Percentiles rank a stretch among this genome's conserved stretches.
Conservation (phyloP, 805 yeast genomes). For the Kurtzmaniella cleridarum region DNA sequence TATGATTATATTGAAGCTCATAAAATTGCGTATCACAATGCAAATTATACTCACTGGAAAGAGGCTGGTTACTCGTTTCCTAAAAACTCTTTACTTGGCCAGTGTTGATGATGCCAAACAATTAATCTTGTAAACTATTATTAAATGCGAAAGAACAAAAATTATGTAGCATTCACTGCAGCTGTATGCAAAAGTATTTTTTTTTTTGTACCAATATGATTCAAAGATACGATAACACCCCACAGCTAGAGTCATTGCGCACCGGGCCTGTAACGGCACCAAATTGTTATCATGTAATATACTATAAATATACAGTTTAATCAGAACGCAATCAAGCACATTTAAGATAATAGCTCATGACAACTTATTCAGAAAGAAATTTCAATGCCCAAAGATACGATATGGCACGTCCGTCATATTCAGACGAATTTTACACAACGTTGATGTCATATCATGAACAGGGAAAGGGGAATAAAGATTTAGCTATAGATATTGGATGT, state of each 20-base stretch:
- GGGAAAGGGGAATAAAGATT: slow-evolving; percentile 1
- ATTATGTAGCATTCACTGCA: too few species aligned
- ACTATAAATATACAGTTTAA: neutral
- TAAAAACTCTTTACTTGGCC: slow-evolving; percentile 51
- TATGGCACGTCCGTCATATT: slow-evolving; percentile 64
- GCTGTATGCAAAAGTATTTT: too few species aligned
- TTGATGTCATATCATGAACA: slow-evolving; percentile 12
- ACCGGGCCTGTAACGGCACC: slow-evolving; percentile 2
- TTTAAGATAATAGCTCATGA: slow-evolving; percentile 34
- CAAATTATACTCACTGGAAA: slow-evolving; percentile 32
- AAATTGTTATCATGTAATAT: neutral
- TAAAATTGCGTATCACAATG: slow-evolving; percentile 26
- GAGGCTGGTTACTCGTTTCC: slow-evolving; percentile 50
- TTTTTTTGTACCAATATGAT: too few species aligned
- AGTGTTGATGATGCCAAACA: slow-evolving; percentile 18
- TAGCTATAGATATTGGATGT: slow-evolving; percentile 70
- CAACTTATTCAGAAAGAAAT: slow-evolving; percentile 51
- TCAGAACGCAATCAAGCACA: neutral
- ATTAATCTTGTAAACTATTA: neutral
- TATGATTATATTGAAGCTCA: slow-evolving; percentile 29
- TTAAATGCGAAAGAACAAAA: neutral
- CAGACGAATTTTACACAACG: slow-evolving; percentile 22
- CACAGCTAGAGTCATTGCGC: neutral
- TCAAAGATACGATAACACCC: too few species aligned
- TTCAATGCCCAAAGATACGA: slow-evolving; percentile 53